phyloP scores from a whole-genome alignment of 352 stramenopile species.

The Phytophthora sp. region DNA sequence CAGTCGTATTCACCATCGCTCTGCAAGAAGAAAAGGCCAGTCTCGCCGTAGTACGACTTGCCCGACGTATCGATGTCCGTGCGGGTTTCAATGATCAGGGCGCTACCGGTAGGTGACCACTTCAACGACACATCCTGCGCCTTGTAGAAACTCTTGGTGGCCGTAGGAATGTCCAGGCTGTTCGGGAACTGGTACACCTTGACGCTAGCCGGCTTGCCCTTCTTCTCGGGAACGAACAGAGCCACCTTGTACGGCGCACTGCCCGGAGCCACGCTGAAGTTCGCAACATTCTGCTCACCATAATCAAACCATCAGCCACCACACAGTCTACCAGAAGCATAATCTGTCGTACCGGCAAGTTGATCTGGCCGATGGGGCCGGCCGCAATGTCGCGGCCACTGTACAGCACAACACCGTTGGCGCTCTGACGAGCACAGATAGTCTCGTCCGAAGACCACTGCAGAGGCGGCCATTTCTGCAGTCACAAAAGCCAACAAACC shows the following conservation, averaged over 20 bases:
- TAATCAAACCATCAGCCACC: constrained; percentile 5
- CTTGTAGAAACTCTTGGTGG: constrained; percentile 92
- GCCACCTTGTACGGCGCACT: constrained; percentile 84
- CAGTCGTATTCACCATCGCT: constrained; percentile 91
- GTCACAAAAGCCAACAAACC: background rate
- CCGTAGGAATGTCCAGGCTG: constrained; percentile 61
- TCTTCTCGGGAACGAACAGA: constrained; percentile 90
- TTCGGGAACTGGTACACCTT: constrained; percentile 85
- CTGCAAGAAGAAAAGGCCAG: constrained; percentile 95
- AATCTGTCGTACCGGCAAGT: constrained; percentile 50
- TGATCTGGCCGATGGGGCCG: constrained; percentile 73
- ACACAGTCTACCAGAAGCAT: background rate
- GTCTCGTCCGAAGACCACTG: constrained; percentile 92
- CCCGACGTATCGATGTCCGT: constrained; percentile 93
- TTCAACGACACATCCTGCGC: constrained; percentile 90
- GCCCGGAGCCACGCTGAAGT: constrained; percentile 86
- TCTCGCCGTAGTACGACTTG: constrained; percentile 98
- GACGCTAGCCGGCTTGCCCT: constrained; percentile 88
- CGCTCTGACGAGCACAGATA: constrained; percentile 80
- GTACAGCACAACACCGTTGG: constrained; percentile 82
- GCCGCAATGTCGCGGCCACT: constrained; percentile 65
- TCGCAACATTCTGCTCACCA: constrained; percentile 64
- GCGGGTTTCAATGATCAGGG: constrained; percentile 91
- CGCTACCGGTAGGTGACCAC: constrained; percentile 87
- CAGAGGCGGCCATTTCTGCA: constrained; percentile 88